Percentiles rank a stretch among this genome's conserved stretches.
phyloP scores from a whole-genome alignment of 805 yeast species.

The Dipodascopsis uninucleata region DNA sequence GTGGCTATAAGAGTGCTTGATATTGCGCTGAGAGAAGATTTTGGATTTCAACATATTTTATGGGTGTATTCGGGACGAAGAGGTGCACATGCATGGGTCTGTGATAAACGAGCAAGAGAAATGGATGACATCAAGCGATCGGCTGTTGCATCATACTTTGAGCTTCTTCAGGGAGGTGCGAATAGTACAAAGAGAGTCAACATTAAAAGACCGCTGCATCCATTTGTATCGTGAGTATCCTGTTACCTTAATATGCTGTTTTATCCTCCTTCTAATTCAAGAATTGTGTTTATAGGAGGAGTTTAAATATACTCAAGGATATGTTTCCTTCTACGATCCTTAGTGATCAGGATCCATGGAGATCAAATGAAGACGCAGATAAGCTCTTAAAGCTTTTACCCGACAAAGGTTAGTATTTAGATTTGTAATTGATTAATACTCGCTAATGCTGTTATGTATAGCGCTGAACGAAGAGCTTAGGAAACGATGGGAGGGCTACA shows the following conservation, averaged over 20 bases:
- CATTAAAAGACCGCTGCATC: slow-evolving; percentile 80
- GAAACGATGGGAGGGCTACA: slow-evolving; percentile 55
- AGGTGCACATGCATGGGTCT: slow-evolving; percentile 98
- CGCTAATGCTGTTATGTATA: background rate
- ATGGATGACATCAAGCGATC: slow-evolving; percentile 71
- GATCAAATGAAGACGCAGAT: slow-evolving; percentile 49
- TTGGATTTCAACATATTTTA: slow-evolving; percentile 78
- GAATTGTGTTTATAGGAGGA: slow-evolving; percentile 46
- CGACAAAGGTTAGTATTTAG: slow-evolving; percentile 44
- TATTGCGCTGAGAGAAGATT: slow-evolving; percentile 71
- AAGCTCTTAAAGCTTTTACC: slow-evolving; percentile 61
- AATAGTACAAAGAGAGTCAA: slow-evolving; percentile 46
- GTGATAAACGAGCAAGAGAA: slow-evolving; percentile 75
- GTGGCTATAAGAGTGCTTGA: slow-evolving; percentile 78
- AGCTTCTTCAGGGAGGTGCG: slow-evolving; percentile 54
- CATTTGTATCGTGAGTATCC: slow-evolving; percentile 46
- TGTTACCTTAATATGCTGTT: background rate
- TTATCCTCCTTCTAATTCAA: background rate
- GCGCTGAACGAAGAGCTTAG: slow-evolving; percentile 44
- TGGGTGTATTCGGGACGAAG: slow-evolving; percentile 99
- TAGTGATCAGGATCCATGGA: slow-evolving; percentile 87
- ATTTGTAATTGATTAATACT: slow-evolving; percentile 40
- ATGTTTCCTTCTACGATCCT: slow-evolving; percentile 64
- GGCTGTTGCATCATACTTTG: slow-evolving; percentile 79
- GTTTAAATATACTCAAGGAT: slow-evolving; percentile 61